Base-by-base conservation (phyloP, 2,329 filamentous ascomycete genomes). In the Claviceps capensis region DNA sequence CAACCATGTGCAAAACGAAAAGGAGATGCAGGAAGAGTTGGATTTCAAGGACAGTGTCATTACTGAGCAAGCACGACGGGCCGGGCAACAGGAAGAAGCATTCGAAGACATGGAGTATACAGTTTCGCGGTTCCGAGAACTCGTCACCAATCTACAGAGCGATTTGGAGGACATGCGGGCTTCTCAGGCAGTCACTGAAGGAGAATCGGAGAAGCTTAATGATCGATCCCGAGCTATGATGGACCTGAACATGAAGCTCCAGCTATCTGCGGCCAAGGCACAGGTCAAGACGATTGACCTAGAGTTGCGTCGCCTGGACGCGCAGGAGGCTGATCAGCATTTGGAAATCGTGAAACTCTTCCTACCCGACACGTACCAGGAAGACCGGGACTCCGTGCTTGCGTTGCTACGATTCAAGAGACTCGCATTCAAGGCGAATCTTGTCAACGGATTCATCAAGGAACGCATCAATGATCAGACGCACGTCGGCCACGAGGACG, bases 201-300 rank as follows among this genome's bases (percentile, higher is more conserved):
- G 85, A 16, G 90, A 97, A 65, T 89, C 91, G 1, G 89, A 90
- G 64, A 88, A 97, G 65, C 79, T 97, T 52, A 90, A 84, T 57
- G 86, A 81, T 60, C 85, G 88, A 56, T 95, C 91, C 45, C 82
- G 89, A 56, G 89, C 91, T 51, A 95, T 98, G 85, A 86, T 95
- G 80, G 91, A 98, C 62, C 77, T 98, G 46, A 97, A 97, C 67
- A 80, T 91, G 77, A 94, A 95, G 69, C 77, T 98, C 44, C 91
- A 95, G 63, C 79, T 86, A 52, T 94, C 89, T 13, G 89, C 89
- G 11, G 80, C 88, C 42, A 95, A 95, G 72, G 86, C 91, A 2
- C 91, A 95, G 65, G 83, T 88, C 62, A 97, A 95, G 72, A 89
- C 89, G 0, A 95, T 98, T 56, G 90, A 96, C 58, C 75, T 96